Evolutionary conservation across 2,329 filamentous ascomycete genomes (phyloP).

Genomic region (Shiraia sp.): DNA sequence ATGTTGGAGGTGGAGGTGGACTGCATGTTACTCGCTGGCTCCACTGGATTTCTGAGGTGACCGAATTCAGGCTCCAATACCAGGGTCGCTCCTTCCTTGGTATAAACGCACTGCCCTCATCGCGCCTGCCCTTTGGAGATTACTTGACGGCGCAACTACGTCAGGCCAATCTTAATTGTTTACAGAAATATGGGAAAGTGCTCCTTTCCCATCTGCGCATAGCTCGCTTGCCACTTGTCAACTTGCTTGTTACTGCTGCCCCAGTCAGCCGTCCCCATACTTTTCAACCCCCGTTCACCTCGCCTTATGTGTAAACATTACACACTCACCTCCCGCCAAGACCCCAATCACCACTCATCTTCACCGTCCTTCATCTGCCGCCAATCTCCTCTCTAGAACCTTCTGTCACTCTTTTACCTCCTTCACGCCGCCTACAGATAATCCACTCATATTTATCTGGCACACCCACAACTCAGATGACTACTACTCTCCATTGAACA

Average conservation of each 20-base stretch:
- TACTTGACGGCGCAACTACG: constrained; percentile 14
- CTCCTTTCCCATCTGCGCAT: constrained; percentile 20
- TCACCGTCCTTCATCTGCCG: constrained; percentile 10
- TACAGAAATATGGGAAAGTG: constrained; percentile 21
- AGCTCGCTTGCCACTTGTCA: no score
- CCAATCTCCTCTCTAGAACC: constrained; percentile 14
- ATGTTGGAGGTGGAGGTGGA: no score
- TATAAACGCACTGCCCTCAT: no score
- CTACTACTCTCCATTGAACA: no score
- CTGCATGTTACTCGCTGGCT: no score
- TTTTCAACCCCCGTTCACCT: constrained; percentile 10
- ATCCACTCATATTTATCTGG: constrained; percentile 16
- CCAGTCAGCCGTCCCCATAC: constrained; percentile 28
- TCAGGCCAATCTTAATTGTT: constrained; percentile 11
- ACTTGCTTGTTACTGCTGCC: no score
- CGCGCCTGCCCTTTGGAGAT: neutral
- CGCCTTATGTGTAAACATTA: no score
- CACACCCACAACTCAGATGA: constrained; percentile 3
- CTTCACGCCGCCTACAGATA: neutral
- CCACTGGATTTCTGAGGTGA: no score
- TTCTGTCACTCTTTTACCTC: constrained; percentile 9
- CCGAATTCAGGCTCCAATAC: no score
- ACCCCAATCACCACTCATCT: constrained; percentile 29
- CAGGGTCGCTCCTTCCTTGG: neutral
- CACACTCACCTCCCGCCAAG: no score